Conservation (phyloP, 2,329 filamentous ascomycete species). For the Botrytis tulipae region DNA sequence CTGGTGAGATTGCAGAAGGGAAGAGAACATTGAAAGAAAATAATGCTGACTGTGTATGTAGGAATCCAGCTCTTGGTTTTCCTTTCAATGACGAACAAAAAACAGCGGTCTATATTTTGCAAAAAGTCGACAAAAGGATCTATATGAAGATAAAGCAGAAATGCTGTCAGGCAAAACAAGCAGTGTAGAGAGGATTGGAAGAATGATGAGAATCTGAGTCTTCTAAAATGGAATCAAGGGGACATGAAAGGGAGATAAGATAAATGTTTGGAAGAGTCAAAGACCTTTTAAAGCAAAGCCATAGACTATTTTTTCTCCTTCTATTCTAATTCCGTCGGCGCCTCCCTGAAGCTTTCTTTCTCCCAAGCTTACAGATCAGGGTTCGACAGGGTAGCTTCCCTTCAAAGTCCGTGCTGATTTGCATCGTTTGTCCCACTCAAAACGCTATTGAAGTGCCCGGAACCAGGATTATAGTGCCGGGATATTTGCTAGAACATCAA, state of each 20-base stretch:
- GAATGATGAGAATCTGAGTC: conserved; percentile 11
- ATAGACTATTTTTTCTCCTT: conserved; percentile 1
- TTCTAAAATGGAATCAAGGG: conserved; percentile 4
- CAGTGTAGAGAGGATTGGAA: conserved; percentile 1
- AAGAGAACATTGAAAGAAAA: not conserved
- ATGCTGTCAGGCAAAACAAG: not conserved
- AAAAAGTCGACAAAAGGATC: not conserved
- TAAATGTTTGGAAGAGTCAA: conserved; percentile 8
- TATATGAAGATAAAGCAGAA: not conserved
- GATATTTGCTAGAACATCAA: conserved; percentile 15
- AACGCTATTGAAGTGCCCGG: conserved; percentile 28
- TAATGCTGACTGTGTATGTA: conserved; percentile 18
- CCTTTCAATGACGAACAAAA: conserved; percentile 18
- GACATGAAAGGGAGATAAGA: conserved; percentile 21
- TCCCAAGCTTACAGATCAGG: conserved; percentile 18
- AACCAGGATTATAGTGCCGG: conserved; percentile 28
- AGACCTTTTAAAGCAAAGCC: conserved; percentile 23
- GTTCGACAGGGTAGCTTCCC: conserved; percentile 19
- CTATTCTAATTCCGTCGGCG: conserved; percentile 17
- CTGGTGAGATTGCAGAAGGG: not conserved
- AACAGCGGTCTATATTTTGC: conserved; percentile 4
- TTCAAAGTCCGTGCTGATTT: conserved; percentile 25
- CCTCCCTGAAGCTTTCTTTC: conserved; percentile 7
- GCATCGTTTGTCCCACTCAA: conserved; percentile 22
- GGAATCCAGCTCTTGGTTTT: conserved; percentile 39